Base-by-base conservation (phyloP, 2,329 filamentous ascomycete species). In the Cladophialophora yegresii region DNA sequence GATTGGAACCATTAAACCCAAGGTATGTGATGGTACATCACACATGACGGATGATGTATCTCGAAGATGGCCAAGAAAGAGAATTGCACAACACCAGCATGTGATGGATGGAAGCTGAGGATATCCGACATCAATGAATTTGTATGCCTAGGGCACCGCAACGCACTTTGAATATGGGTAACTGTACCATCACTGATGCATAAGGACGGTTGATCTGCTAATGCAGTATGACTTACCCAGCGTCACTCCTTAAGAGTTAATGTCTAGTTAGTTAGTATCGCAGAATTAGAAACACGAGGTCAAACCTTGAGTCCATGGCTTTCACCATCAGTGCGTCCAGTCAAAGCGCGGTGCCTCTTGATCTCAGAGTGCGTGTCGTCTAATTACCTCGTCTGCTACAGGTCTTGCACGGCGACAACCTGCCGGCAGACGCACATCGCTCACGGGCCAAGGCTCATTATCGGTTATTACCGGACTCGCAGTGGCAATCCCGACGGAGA, bases 1-100 rank as follows among this genome's bases (percentile, higher is more conserved):
- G 36, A 59, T 12, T 63, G 54, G 51, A 53, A 28, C 47, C 22
- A 50, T 28, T 50, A 50, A 26, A 26, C 36, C 36, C 36, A 12
- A 43, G 36, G 8, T 2, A 43, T 43, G n/a, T 20, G 26, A 28
- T 28, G 26, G 16, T 4, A 16, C 4, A 36, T 13, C 32, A 36
- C 32, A 36, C 32, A 13, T 40, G 36, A 16, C 13, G 7, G 16
- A 13, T 40, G 36, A 43, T n/a, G 16, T 40, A 7, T 40, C 36
- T 40, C 13, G 36, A 40, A 40, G 36, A 40, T 20, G 22, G 20
- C 47, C 47, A 12, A 13, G 47, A 26, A 4, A 2, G n/a, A 12
- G 23, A 26, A 55, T 55, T 55, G 54, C n/a, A 22, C 8, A 32
- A 26, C 36, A 43, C 36, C 36, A 7, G 36, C 16, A 43, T 43